Evolutionary conservation across 129 eudicot genomes (phyloP), one percentile per base, ranked within the genome.

Genomic region (Flaveria linearis): DNA sequence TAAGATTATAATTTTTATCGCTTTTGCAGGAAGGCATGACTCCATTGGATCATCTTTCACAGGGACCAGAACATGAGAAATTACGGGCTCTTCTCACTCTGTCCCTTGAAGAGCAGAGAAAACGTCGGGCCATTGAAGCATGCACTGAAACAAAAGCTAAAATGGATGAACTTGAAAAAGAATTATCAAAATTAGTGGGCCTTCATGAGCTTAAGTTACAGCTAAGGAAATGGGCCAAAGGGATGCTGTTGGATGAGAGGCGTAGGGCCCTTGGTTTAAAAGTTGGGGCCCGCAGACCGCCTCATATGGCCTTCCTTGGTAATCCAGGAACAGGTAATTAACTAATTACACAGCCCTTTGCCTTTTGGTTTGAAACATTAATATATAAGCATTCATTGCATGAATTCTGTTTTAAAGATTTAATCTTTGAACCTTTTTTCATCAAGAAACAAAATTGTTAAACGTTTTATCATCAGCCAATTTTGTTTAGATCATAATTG

Each of bases 221-320:
- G 62, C 90, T 92, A 47, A 72, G 92, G 65, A 92, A 90, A 83
- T 92, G 93, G 96, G 96, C 96, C 11, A 90, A 87, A 72, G 98
- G 96, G 51, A 90, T 92, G 92, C 87, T 92, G 8, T 77, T 92
- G 82, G 98, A 92, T 80, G 96, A 92, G 79, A 86, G 89, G 76
- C 92, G 98, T 16, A 81, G 90, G 68, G 94, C 92, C 67, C 89
- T 92, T 84, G 98, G 92, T 46, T 71, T 92, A 15, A 78, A 78
- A 83, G 86, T 90, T 22, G 90, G 94, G 51, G 77, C 90, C 12
- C 84, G 88, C 50, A 88, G 90, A 72, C 86, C 90, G 60, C 92
- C 94, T 71, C 69, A 88, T 76, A 91, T 91, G 97, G 91, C 97
- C 45, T 88, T 91, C 53, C 60, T 50, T 11, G 73, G 73, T 11